Percentiles rank a stretch among this genome's conserved stretches.
phyloP scores from a whole-genome alignment of 2,329 filamentous ascomycete species.

The Cryphonectria carpinicola region DNA sequence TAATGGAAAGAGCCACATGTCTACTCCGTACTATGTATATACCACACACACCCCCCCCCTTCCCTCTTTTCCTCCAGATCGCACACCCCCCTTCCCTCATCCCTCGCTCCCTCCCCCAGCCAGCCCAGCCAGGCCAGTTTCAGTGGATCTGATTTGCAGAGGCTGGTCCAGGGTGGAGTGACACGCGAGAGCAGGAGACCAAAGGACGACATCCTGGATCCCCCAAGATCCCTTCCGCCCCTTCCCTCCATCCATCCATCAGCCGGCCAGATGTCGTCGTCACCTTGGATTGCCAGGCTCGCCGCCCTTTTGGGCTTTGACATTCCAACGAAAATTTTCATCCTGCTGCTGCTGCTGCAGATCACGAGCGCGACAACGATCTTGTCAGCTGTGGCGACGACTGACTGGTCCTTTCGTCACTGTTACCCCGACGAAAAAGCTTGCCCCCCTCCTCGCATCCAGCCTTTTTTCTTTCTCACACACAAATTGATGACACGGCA shows the following conservation, averaged over 20 bases:
- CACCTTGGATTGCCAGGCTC: not conserved
- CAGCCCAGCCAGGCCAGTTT: not conserved
- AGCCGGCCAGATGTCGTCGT: not conserved
- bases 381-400: not conserved
- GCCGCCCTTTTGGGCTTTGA: not conserved
- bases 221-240: not conserved
- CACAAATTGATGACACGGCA: not conserved
- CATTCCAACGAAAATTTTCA: not conserved
- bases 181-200: conserved; percentile 24
- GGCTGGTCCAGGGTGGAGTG: conserved; percentile 24
- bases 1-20: conserved; percentile 15
- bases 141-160: conserved; percentile 16
- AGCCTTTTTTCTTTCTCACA: not conserved
- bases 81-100: not conserved
- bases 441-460: not conserved
- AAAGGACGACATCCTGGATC: not conserved
- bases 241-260: not conserved
- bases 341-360: not conserved
- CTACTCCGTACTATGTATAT: conserved; percentile 1
- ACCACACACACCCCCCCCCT: not conserved
- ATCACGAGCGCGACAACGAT: not conserved
- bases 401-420: not conserved
- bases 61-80: not conserved
- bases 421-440: not conserved
- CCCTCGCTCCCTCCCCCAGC: conserved; percentile 12